Evolutionary conservation across 345 rosid genomes (phyloP).

Genomic region (Abelmoschus esculentus): DNA sequence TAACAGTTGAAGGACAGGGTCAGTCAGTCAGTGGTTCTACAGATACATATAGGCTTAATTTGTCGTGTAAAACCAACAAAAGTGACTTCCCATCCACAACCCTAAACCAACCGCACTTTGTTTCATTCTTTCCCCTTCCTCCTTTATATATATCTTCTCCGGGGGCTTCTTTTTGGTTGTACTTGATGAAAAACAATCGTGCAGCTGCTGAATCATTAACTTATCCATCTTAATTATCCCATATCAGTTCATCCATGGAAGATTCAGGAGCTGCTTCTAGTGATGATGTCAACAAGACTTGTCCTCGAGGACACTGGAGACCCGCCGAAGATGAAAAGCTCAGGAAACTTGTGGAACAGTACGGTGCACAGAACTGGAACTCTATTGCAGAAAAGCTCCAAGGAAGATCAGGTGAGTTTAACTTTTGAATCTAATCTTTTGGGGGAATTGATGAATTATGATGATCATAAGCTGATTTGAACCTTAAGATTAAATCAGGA

Average conservation of each 20-base stretch:
- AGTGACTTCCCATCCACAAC: constrained; percentile 67
- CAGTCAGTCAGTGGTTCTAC: constrained; percentile 24
- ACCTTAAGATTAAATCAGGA: not conserved
- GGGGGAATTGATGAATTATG: not conserved
- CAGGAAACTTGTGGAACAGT: constrained; percentile 46
- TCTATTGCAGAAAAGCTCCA: constrained; percentile 57
- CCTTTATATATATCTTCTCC: constrained; percentile 36
- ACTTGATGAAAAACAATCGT: constrained; percentile 20
- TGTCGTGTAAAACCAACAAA: constrained; percentile 70
- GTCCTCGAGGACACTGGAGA: constrained; percentile 68
- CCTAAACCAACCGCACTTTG: constrained; percentile 52
- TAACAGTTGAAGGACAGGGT: constrained; percentile 20
- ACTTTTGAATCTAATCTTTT: not conserved
- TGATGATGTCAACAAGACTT: constrained; percentile 30
- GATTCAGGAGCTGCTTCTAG: constrained; percentile 28
- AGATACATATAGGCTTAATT: constrained; percentile 19
- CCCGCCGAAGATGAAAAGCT: constrained; percentile 70
- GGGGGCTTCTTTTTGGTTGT: constrained; percentile 21
- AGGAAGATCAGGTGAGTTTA: constrained; percentile 60
- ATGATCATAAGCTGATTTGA: not conserved
- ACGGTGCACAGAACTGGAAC: constrained; percentile 71
- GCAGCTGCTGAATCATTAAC: not conserved
- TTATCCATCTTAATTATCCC: not conserved
- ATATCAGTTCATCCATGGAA: constrained; percentile 18
- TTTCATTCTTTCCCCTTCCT: constrained; percentile 14